These are phyloP conservation scores for Globisporangium mamillatum DNA, from an alignment of 352 stramenopile genomes.

Conservation along the genomic window DNA sequence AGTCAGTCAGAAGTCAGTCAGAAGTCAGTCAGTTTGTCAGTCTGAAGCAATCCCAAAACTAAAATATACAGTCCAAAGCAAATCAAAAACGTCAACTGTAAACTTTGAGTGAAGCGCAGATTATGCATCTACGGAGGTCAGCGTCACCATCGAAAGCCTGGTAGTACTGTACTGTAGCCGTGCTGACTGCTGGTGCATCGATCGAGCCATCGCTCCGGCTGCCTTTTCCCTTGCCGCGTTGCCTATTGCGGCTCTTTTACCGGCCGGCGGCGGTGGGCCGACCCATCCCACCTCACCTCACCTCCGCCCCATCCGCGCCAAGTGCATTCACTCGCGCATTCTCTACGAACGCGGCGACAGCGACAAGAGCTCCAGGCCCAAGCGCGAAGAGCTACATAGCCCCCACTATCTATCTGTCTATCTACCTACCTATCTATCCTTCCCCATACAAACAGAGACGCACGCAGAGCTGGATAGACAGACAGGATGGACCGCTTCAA, in stretches of 20 bases:
- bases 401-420: background rate
- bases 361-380: background rate
- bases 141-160: constrained; percentile 1
- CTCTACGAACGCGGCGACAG: background rate
- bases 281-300: background rate
- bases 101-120: background rate
- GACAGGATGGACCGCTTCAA: constrained; percentile 79
- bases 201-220: background rate
- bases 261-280: background rate
- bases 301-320: background rate
- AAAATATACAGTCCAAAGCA: background rate
- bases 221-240: background rate
- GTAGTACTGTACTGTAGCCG: background rate
- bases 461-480: background rate
- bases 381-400: background rate
- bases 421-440: background rate
- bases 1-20: background rate
- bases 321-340: constrained; percentile 8
- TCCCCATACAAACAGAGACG: background rate
- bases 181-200: background rate
- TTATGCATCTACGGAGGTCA: background rate
- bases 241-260: constrained; percentile 2
- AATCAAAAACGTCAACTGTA: background rate
- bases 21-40: background rate
- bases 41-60: background rate